Evolutionary conservation across 306 rosid species (phyloP), one percentile per base, ranked within the genome.

Genomic region (Trifolium fragiferum): DNA sequence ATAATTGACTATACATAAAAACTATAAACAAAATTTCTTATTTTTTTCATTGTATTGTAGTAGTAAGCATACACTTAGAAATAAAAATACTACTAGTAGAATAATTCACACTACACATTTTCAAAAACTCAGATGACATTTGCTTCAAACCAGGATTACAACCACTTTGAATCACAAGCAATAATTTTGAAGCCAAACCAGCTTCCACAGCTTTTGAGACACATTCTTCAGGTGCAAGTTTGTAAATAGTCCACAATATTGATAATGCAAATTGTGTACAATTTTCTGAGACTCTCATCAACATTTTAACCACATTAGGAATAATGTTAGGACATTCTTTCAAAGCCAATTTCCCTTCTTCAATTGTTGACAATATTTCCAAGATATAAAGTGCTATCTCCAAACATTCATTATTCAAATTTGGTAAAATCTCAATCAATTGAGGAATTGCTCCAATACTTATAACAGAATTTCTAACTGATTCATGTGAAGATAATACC

Each of bases 41-140:
- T 80, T 88, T 88, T 88, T 88, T 10, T 89, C 90, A 89, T 82
- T 87, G 93, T 68, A 89, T 89, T 33, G 89, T 87, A 68, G 89
- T 89, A 18, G 91, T 83, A 38, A 89, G 93, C 87, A 87, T 89
- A 86, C 91, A 89, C 82, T 89, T 87, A 81, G 93, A 85, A 70
- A 86, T 86, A 83, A 89, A 89, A 68, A 83, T 33, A 70, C 60
- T 67, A 19, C 50, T 68, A 20, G 93, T 83, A 81, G 89, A 81
- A 63, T 85, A 89, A 78, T 87, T 87, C 65, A 87, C 77, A 82
- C 93, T 89, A 62, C 93, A 89, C 58, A 89, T 63, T 84, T 89
- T 89, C 87, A 89, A 73, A 9, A 89, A 86, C 82, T 89, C 93
- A 33, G 91, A 70, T 2, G 93, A 81, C 70, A 73, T 83, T 74